A percentile compares a stretch with the other conserved stretches of the same genome.
phyloP scores from a whole-genome alignment of 352 stramenopile species.

The Pythium dissimile region DNA sequence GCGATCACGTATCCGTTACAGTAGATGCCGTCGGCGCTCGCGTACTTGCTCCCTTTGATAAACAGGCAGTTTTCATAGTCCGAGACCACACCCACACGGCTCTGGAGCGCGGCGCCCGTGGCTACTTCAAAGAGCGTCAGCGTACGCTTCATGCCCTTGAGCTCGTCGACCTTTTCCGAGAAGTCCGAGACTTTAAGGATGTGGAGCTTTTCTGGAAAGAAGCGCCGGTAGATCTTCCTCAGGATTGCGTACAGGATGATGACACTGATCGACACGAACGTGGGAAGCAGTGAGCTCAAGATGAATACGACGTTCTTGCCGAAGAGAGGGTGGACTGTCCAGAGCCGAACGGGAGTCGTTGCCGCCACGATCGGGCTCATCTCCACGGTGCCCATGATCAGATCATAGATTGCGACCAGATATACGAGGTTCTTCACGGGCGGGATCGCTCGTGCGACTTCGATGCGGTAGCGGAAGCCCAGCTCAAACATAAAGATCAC shows the following conservation, averaged over 20 bases:
- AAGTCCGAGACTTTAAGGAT: neutral
- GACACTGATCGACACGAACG: neutral
- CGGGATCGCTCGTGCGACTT: neutral
- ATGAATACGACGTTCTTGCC: slow-evolving; percentile 4
- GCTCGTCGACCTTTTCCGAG: neutral
- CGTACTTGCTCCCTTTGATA: slow-evolving; percentile 25
- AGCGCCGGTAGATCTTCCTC: slow-evolving; percentile 20
- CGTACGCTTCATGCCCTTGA: neutral
- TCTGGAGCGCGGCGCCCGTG: slow-evolving; percentile 1
- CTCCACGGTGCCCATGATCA: neutral
- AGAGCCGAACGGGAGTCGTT: slow-evolving; percentile 19
- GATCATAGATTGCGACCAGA: neutral
- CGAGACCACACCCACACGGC: slow-evolving; percentile 22
- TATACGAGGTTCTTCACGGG: slow-evolving; percentile 23
- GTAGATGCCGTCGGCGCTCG: slow-evolving; percentile 45
- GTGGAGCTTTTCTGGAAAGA: neutral
- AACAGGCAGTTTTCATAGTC: slow-evolving; percentile 39
- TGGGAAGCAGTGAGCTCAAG: slow-evolving; percentile 4
- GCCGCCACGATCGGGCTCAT: slow-evolving; percentile 1
- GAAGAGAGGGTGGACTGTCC: slow-evolving; percentile 9
- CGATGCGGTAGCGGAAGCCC: neutral
- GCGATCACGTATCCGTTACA: slow-evolving; percentile 55
- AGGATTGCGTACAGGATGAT: neutral
- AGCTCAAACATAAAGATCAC: slow-evolving; percentile 5
- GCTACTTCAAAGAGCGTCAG: slow-evolving; percentile 3